A percentile compares a stretch with the other conserved stretches of the same genome.
These are phyloP conservation scores for Heliamphora exappendiculata DNA, from an alignment of 148 eudicot genomes.

Conservation along the genomic window DNA sequence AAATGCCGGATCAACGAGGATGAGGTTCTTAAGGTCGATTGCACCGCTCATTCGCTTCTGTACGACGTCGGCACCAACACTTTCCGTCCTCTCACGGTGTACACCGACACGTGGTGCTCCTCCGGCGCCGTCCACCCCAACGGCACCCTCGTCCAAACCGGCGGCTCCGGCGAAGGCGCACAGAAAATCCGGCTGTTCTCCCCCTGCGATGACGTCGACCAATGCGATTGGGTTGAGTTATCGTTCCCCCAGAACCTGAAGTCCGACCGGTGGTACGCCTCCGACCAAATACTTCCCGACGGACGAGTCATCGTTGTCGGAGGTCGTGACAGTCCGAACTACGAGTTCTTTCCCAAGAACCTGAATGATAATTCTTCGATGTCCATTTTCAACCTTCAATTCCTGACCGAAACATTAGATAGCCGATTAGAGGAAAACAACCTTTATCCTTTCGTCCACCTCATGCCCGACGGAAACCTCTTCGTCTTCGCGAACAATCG, in stretches of 20 bases:
- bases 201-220: conserved; percentile 28
- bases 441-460: conserved; percentile 81
- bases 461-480: conserved; percentile 59
- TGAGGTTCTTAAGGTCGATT: conserved; percentile 25
- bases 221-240: conserved; percentile 64
- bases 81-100: conserved; percentile 48
- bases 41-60: conserved; percentile 67
- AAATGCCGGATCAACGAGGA: conserved; percentile 28
- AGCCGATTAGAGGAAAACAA: conserved; percentile 67
- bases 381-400: conserved; percentile 19
- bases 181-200: conserved; percentile 49
- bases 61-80: conserved; percentile 61
- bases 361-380: too few relatives aligned
- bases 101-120: conserved; percentile 73
- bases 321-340: conserved; percentile 53
- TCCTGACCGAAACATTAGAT: conserved; percentile 51
- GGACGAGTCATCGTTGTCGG: conserved; percentile 69
- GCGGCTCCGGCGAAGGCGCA: conserved; percentile 63
- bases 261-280: conserved; percentile 67
- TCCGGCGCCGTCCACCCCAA: conserved; percentile 58
- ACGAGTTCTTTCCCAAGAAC: conserved; percentile 66
- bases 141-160: conserved; percentile 70
- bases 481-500: conserved; percentile 72
- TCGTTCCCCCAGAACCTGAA: conserved; percentile 20
- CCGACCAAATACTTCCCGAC: conserved; percentile 65